Evolutionary conservation across 139 green algal species (phyloP).

Genomic region (Micractinium sp.): DNA sequence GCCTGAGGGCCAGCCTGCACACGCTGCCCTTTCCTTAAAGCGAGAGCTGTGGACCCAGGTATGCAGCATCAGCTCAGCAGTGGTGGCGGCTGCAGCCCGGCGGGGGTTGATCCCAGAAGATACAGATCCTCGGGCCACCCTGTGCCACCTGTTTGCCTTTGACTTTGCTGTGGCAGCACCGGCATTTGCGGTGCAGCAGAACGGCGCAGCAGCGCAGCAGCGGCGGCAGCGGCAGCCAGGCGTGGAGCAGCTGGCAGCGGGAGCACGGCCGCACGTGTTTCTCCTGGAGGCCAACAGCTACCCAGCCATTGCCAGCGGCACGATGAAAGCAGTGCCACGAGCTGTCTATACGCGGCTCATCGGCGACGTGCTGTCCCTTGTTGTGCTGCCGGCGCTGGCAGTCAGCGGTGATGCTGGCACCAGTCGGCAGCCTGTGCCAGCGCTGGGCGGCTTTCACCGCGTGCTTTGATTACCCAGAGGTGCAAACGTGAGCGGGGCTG

Average conservation of each 20-base stretch:
- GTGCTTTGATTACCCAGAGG: background rate
- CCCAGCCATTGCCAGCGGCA: background rate
- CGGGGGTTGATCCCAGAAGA: background rate
- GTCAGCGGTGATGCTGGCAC: too few relatives aligned
- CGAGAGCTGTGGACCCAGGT: background rate
- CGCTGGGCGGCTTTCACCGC: background rate
- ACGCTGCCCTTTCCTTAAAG: background rate
- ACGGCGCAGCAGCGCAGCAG: background rate
- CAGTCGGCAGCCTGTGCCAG: background rate
- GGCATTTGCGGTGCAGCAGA: background rate
- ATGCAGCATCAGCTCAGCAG: background rate
- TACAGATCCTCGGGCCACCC: background rate
- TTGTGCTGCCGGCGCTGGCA: background rate
- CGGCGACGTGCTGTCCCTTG: background rate
- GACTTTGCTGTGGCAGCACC: constrained; percentile 1
- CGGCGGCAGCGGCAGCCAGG: too few relatives aligned
- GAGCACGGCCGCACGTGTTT: background rate
- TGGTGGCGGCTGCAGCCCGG: background rate
- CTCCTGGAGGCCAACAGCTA: constrained; percentile 3
- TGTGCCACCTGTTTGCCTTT: constrained; percentile 3
- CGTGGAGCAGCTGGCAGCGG: too few relatives aligned
- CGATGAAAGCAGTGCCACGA: background rate
- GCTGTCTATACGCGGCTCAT: background rate
- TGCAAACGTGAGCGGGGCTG: too few relatives aligned
- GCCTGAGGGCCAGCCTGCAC: background rate